Conservation (phyloP, 176 grass and related monocot genomes). For the Paspalum vaginatum region DNA sequence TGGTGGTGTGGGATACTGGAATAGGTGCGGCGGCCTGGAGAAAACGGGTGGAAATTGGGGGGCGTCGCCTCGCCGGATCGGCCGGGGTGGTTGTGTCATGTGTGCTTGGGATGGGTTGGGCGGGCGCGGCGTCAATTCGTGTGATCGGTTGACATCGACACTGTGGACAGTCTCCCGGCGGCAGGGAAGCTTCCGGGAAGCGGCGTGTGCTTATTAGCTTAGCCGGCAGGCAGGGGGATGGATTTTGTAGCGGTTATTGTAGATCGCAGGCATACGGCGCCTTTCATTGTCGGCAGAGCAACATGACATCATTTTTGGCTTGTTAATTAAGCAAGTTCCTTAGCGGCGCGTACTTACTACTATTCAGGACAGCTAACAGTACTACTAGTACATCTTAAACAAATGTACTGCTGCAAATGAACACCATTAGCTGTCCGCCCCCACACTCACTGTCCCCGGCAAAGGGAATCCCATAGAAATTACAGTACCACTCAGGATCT, state of each 20-base stretch:
- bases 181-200: not conserved
- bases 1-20: not conserved
- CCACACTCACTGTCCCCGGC: not conserved
- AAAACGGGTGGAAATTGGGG: conserved; percentile 5
- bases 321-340: not conserved
- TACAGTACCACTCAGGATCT: conserved; percentile 14
- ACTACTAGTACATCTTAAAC: too few relatives aligned
- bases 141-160: not conserved
- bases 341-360: not conserved
- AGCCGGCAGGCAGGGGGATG: too few relatives aligned
- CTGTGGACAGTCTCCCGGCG: not conserved
- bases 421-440: not conserved
- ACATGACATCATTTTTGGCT: too few relatives aligned
- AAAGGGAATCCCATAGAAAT: conserved; percentile 35
- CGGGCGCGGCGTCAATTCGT: not conserved
- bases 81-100: not conserved
- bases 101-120: not conserved
- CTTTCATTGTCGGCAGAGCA: too few relatives aligned
- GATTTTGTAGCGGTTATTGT: too few relatives aligned
- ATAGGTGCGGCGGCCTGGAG: not conserved
- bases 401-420: not conserved
- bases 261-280: too few relatives aligned
- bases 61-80: not conserved
- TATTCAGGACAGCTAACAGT: too few relatives aligned
- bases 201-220: too few relatives aligned